phyloP scores from a whole-genome alignment of 768 basidiomycete species.

The Tremella fuciformis region DNA sequence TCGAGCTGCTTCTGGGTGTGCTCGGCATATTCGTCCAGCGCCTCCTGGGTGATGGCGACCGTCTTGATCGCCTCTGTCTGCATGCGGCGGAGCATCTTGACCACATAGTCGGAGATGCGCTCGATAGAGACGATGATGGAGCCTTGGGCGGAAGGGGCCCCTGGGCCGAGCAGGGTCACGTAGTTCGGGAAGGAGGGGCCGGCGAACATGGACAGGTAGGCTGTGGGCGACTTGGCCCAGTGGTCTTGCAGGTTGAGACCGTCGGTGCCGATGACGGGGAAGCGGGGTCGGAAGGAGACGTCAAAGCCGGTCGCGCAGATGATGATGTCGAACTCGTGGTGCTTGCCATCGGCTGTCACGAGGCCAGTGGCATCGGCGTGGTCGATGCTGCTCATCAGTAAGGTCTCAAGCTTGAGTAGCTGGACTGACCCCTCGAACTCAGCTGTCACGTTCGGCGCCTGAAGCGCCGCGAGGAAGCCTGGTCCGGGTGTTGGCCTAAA shows the following conservation, averaged over 20 bases:
- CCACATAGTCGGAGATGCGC: constrained; percentile 15
- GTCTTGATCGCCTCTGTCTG: constrained; percentile 64
- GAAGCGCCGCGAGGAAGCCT: constrained; percentile 31
- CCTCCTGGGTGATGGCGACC: constrained; percentile 62
- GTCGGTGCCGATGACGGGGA: constrained; percentile 58
- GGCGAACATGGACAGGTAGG: constrained; percentile 31
- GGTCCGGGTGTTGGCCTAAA: constrained; percentile 30
- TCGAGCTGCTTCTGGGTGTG: constrained; percentile 55
- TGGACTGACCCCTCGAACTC: constrained; percentile 7
- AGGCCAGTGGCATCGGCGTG: no score
- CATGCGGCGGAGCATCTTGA: constrained; percentile 57
- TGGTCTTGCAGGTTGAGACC: constrained; percentile 60
- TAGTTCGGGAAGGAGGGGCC: constrained; percentile 29
- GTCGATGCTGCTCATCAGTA: no score
- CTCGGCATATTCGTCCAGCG: constrained; percentile 63
- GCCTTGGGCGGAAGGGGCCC: background rate
- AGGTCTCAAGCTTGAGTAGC: no score
- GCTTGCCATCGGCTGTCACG: no score
- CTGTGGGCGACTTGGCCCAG: constrained; percentile 51
- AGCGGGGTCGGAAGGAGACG: constrained; percentile 52
- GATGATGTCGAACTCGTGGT: no score
- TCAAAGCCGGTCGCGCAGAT: constrained; percentile 13
- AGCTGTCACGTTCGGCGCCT: constrained; percentile 17
- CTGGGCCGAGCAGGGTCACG: background rate
- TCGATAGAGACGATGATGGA: background rate